Conservation (phyloP, 768 basidiomycete genomes). For the Mycena galericulata region DNA sequence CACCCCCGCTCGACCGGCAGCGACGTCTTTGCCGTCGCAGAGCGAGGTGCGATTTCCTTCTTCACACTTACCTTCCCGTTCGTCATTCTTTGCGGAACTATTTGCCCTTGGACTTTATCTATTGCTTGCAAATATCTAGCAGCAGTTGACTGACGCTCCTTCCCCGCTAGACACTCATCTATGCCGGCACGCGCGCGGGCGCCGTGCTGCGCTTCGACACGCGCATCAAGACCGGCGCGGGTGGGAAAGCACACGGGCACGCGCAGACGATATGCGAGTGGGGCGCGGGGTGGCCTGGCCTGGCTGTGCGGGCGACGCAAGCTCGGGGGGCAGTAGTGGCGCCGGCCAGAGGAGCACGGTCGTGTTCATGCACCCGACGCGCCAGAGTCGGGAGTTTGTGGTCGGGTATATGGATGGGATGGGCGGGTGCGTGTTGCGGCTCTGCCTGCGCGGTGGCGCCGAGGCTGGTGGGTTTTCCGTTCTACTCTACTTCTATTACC, state of each 20-base stretch:
- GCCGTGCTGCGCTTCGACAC: conserved; percentile 29
- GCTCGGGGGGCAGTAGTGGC: too few relatives aligned
- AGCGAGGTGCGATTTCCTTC: conserved; percentile 13
- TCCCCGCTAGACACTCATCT: conserved; percentile 32
- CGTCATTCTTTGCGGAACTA: neutral
- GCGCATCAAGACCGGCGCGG: conserved; percentile 16
- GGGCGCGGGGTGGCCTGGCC: too few relatives aligned
- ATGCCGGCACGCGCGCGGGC: conserved; percentile 29
- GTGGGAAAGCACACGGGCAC: too few relatives aligned
- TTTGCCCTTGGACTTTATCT: too few relatives aligned
- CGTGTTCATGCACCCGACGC: conserved; percentile 35
- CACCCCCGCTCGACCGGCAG: conserved; percentile 21
- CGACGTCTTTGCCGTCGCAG: conserved; percentile 33
- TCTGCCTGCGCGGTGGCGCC: neutral
- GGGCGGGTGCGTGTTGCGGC: conserved; percentile 2
- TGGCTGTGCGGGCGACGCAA: too few relatives aligned
- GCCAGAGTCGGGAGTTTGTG: conserved; percentile 41
- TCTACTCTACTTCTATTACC: neutral
- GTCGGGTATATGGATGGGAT: conserved; percentile 32
- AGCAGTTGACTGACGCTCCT: too few relatives aligned
- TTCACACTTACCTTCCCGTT: neutral
- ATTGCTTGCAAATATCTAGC: too few relatives aligned
- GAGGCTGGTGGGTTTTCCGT: conserved; percentile 12
- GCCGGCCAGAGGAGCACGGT: conserved; percentile 40
- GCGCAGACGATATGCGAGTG: too few relatives aligned